Evolutionary conservation across 371 early-diverging fungal species (phyloP).

Genomic region (Chytridium lagenaria): DNA sequence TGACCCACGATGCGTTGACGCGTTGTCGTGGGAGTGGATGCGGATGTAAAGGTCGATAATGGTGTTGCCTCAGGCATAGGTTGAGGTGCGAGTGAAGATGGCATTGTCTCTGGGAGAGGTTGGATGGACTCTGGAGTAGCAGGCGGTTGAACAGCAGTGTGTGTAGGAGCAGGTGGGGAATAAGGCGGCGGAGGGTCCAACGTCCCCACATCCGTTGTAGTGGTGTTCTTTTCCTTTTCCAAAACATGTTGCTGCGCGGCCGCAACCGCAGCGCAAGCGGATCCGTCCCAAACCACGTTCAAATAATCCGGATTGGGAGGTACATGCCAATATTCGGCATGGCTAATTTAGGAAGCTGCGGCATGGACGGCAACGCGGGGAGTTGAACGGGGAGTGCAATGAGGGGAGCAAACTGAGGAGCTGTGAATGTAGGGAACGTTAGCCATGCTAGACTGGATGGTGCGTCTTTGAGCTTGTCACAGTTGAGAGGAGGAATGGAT

Average conservation of each 20-base stretch:
- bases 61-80: too few relatives aligned
- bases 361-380: background rate
- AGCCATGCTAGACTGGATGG: background rate
- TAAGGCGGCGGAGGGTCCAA: background rate
- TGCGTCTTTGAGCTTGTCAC: background rate
- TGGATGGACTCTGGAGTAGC: background rate
- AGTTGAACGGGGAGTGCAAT: background rate
- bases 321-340: background rate
- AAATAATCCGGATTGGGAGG: background rate
- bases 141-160: background rate
- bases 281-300: background rate
- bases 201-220: background rate
- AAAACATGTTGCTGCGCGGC: background rate
- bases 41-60: background rate
- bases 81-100: background rate
- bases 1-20: background rate
- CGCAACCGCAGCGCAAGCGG: background rate
- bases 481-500: background rate
- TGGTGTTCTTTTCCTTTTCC: background rate
- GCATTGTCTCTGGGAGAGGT: background rate
- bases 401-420: background rate
- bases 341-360: background rate
- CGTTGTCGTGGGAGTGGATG: background rate
- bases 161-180: background rate
- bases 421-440: background rate